Base-by-base conservation (phyloP, 257 asterid species). In the Solanum sejunctum region DNA sequence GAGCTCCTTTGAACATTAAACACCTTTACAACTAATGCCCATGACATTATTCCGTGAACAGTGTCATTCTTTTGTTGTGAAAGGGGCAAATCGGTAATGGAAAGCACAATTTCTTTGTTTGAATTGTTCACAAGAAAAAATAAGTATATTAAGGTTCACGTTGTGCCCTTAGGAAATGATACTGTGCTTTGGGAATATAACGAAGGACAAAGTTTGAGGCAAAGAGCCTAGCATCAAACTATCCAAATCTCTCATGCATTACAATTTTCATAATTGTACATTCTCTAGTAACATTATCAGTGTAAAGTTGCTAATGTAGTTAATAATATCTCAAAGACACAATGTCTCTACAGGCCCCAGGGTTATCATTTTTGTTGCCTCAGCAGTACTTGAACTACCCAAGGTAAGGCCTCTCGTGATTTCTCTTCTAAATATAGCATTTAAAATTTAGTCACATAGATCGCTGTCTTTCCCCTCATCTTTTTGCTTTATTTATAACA, bases 311-410 rank as follows among this genome's bases (percentile, higher is more conserved):
- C 84, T 82, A 63, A 86, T 86, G 41, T 83, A 87, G 82, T 85
- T 82, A 71, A 87, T 88, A 87, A 91, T 84, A 56, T 90, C 69
- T 87, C 88, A 86, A 86, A 88, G 86, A 80, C 86, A 84, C 89
- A 67, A 88, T 89, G 55, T 92, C 87, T 91, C 91, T 83, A 91
- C 97, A 96, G 99, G 98, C 99, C 91, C 98, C 99, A 77, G 98
- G 99, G 26, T 86, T 96, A 85, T 92, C 97, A 26, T 93, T 93
- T 92, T 86, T 95, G 95, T 89, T 96, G 93, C 99, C 99, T 55
- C 72, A 84, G 81, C 97, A 92, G 84, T 95, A 91, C 92, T 80
- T 84, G 84, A 90, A 90, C 84, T 95, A 91, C 87, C 98, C 99
- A 69, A 95, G 99, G 99, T 94, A 91, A 89, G 83, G 47, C 51